A percentile compares a stretch with the other conserved stretches of the same genome.
Conservation (phyloP, 805 yeast genomes). For the Suhomyces sp. region DNA sequence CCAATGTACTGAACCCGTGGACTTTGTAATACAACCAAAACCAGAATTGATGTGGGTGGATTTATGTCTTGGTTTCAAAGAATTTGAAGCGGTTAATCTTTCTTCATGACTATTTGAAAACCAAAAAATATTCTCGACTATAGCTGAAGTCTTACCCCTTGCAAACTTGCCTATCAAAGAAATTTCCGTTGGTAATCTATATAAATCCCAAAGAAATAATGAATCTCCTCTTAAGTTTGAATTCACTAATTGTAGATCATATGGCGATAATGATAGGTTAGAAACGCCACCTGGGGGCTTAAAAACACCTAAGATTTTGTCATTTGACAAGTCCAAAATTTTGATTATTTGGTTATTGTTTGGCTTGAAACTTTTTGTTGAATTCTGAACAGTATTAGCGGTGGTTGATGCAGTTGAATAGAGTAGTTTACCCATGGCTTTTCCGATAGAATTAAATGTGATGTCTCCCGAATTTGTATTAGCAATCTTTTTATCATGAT, state of each 20-base stretch:
- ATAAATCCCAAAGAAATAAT: slow-evolving; percentile 61
- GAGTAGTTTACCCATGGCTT: slow-evolving; percentile 30
- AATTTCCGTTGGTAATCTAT: slow-evolving; percentile 49
- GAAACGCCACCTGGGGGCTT: slow-evolving; percentile 65
- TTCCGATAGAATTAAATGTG: slow-evolving; percentile 29
- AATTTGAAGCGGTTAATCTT: neutral
- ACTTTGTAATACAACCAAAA: slow-evolving; percentile 51
- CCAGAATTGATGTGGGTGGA: slow-evolving; percentile 32
- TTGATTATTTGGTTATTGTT: slow-evolving; percentile 39
- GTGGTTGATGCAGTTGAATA: slow-evolving; percentile 34
- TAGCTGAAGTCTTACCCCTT: slow-evolving; percentile 62
- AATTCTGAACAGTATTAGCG: slow-evolving; percentile 22
- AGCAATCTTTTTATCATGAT: slow-evolving; percentile 12
- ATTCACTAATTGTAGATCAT: slow-evolving; percentile 55
- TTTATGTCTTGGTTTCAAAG: neutral
- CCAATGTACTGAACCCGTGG: slow-evolving; percentile 63
- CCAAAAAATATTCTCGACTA: slow-evolving; percentile 54
- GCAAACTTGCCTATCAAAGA: slow-evolving; percentile 54
- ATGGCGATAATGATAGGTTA: slow-evolving; percentile 57
- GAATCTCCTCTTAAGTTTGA: slow-evolving; percentile 59
- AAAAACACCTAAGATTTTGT: slow-evolving; percentile 41
- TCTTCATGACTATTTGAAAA: slow-evolving; percentile 31
- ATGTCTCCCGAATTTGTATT: slow-evolving; percentile 15
- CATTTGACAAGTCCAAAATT: slow-evolving; percentile 46
- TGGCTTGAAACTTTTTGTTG: slow-evolving; percentile 19